Evolutionary conservation across 257 asterid species (phyloP).

Genomic region (Cordia subcordata): DNA sequence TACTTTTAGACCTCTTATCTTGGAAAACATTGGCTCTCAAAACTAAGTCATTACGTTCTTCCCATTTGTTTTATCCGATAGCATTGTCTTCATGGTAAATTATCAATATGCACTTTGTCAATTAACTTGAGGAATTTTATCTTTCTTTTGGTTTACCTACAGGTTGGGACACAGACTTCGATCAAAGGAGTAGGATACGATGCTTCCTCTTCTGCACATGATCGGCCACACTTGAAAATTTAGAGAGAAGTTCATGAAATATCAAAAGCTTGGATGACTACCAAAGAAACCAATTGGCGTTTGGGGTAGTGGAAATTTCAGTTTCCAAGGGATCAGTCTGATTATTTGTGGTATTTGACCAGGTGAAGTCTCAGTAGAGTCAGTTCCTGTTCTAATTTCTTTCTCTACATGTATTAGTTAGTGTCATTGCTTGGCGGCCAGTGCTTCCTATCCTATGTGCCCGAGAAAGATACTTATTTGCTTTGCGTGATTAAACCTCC

Average conservation of each 20-base stretch:
- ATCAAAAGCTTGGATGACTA: slow-evolving; percentile 53
- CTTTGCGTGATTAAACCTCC: no score
- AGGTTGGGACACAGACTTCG: slow-evolving; percentile 85
- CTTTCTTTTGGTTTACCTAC: slow-evolving; percentile 13
- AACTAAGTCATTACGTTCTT: neutral
- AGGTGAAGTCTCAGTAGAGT: slow-evolving; percentile 42
- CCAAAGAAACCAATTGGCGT: slow-evolving; percentile 78
- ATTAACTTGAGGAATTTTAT: slow-evolving; percentile 32
- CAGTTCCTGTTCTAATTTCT: neutral
- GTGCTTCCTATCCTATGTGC: no score
- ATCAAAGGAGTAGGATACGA: slow-evolving; percentile 58
- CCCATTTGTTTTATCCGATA: neutral
- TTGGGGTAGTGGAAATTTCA: slow-evolving; percentile 64
- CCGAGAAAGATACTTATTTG: no score
- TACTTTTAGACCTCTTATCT: neutral
- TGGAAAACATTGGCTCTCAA: neutral
- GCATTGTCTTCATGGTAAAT: neutral
- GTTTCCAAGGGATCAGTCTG: slow-evolving; percentile 64
- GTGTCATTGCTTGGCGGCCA: neutral
- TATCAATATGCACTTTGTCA: neutral
- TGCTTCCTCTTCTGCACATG: slow-evolving; percentile 26
- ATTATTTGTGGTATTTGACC: slow-evolving; percentile 82
- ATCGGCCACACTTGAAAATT: slow-evolving; percentile 30
- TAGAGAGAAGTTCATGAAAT: slow-evolving; percentile 30
- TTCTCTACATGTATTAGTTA: neutral